A percentile compares a stretch with the other conserved stretches of the same genome.
phyloP scores from a whole-genome alignment of 495 filamentous ascomycete genomes.

The Ascodesmis nigricans region DNA sequence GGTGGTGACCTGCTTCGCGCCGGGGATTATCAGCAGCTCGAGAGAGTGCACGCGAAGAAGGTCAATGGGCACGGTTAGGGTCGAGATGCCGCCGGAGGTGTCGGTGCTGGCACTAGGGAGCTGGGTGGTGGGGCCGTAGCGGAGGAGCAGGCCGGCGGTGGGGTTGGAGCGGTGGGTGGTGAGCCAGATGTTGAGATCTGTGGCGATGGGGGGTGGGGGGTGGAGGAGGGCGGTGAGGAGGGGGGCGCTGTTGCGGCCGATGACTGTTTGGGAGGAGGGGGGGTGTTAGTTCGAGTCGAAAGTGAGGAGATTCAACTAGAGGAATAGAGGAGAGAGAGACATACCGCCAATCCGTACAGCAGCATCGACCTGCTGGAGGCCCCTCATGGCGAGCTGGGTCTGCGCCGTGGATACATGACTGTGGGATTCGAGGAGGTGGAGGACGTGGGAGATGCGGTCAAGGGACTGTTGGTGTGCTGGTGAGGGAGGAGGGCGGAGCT shows the following conservation, averaged over 20 bases:
- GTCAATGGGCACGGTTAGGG: constrained; percentile 42
- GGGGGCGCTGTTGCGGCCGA: constrained; percentile 14
- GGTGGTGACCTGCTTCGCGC: not conserved
- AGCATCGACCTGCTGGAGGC: constrained; percentile 40
- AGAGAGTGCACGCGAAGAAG: constrained; percentile 44
- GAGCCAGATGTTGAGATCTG: constrained; percentile 3
- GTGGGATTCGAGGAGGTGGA: no score
- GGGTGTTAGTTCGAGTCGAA: no score
- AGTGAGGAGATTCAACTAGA: no score
- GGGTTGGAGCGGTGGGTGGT: constrained; percentile 7
- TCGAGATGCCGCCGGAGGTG: no score
- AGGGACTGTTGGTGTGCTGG: no score
- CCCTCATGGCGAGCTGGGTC: constrained; percentile 53
- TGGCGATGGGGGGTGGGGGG: not conserved
- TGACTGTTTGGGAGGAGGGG: no score
- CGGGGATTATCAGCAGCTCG: constrained; percentile 1
- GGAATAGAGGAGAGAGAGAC: constrained; percentile 8
- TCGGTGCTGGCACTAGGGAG: no score
- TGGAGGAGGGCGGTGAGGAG: not conserved
- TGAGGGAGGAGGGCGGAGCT: no score
- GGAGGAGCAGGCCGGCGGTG: no score
- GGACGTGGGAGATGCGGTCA: no score
- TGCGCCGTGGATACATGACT: no score
- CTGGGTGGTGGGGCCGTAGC: constrained; percentile 11
- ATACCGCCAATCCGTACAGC: constrained; percentile 50